These are phyloP conservation scores for Thermothelomyces thermophilus DNA, from an alignment of 2,329 filamentous ascomycete species.

Conservation along the genomic window DNA sequence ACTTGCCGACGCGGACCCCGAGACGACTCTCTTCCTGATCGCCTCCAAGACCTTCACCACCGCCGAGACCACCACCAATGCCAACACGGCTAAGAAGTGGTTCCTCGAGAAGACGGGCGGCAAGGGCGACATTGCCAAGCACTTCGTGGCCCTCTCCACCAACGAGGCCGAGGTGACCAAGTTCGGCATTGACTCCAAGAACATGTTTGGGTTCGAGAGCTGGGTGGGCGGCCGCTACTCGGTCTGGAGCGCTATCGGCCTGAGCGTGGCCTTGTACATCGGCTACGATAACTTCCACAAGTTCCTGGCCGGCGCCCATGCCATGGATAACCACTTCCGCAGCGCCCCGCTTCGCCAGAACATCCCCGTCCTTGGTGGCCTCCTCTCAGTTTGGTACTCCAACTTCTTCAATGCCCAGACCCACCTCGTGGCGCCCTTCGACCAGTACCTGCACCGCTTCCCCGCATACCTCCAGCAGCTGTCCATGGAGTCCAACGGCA, in stretches of 20 bases:
- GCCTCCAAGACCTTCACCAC: conserved; percentile 99
- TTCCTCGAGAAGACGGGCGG: conserved; percentile 75
- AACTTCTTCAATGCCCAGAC: conserved; percentile 99
- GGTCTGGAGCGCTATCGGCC: conserved; percentile 96
- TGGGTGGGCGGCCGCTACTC: conserved; percentile 99
- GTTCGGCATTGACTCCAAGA: conserved; percentile 97
- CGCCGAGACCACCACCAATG: conserved; percentile 93
- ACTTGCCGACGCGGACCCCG: conserved; percentile 78
- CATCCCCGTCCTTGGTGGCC: conserved; percentile 85
- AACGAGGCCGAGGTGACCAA: conserved; percentile 94
- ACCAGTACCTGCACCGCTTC: conserved; percentile 99
- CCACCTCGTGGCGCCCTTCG: conserved; percentile 93
- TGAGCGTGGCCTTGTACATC: conserved; percentile 90
- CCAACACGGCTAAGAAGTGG: conserved; percentile 94
- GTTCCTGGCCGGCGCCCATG: conserved; percentile 89
- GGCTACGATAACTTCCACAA: conserved; percentile 97
- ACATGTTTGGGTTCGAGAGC: conserved; percentile 99
- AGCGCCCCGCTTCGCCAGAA: conserved; percentile 87
- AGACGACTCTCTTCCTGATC: conserved; percentile 97
- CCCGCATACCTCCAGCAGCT: conserved; percentile 98
- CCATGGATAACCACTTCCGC: conserved; percentile 98
- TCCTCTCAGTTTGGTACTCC: conserved; percentile 96
- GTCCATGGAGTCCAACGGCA: conserved; percentile 99
- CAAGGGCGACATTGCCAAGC: conserved; percentile 89
- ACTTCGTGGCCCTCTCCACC: conserved; percentile 96